Base-by-base conservation (phyloP, 1,139 yeast genomes). In the Pichia terricola region DNA sequence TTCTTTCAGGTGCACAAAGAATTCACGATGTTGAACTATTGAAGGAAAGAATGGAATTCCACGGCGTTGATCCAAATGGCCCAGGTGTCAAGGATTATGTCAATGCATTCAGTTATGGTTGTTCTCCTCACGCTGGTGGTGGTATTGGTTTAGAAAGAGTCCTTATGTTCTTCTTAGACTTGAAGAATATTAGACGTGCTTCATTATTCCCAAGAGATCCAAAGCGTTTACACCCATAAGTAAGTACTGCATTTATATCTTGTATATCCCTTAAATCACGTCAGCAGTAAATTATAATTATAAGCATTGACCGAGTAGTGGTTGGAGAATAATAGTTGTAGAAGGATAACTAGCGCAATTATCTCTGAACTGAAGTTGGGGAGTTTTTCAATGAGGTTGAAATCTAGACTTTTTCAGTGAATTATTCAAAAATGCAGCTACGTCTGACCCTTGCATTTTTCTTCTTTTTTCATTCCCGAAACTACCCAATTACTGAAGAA, bases 51-150 rank as follows among this genome's bases (percentile, higher is more conserved):
- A 81, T 94, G 82, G 71, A 65, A 44, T 82, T 72, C 40, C 95
- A 84, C 59, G 97, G 77, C 40, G 80, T 94, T 46, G 86, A 86
- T 62, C 87, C 95, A 50, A 68, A 68, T 45, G 75, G 75, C 51
- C 84, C 88, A 33, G 97, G 97, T 52, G 71, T 89, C 60, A 73
- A 75, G 61, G 97, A 94, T 63, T 91, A 94, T 66, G 82, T 87
- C 50, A 89, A 89, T 53, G 94, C 96, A 26, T 91, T 94, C 72
- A 70, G 77, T 40, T 89, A 83, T 63, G 99, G 97, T 26, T 91
- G 96, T 73, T 81, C 96, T 53, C 98, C 99, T 41, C 99, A 91
- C 59, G 99, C 96, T 28, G 99, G 99, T 65, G 99, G 98, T 70
- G 99, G 99, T 68, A 91, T 91, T 64, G 99, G 99, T 58, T 72